phyloP scores from a whole-genome alignment of 179 eudicot genomes.

The Carnegiea gigantea region DNA sequence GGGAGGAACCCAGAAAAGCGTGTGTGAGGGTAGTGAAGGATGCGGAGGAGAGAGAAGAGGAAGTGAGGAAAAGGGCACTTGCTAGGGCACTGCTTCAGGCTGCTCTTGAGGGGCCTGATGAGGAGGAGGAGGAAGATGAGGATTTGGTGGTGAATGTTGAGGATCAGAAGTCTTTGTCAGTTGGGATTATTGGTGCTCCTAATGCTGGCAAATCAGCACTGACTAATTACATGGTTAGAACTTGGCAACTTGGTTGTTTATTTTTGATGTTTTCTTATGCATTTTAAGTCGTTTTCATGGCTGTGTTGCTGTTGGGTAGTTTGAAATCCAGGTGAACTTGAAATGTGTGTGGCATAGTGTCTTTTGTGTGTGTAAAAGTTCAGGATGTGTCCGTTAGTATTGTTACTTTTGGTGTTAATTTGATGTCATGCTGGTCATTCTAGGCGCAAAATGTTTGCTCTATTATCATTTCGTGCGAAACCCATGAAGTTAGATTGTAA shows the following conservation, averaged over 20 bases:
- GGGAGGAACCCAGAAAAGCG: slow-evolving; percentile 30
- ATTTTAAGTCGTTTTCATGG: slow-evolving; percentile 10
- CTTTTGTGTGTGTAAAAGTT: not conserved
- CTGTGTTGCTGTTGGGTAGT: not conserved
- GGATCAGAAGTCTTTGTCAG: slow-evolving; percentile 77
- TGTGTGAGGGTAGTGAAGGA: slow-evolving; percentile 36
- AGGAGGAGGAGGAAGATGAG: slow-evolving; percentile 42
- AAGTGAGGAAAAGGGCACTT: slow-evolving; percentile 47
- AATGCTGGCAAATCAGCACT: slow-evolving; percentile 99
- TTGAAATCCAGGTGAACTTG: not conserved
- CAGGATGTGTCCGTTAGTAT: not conserved
- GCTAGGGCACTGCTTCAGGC: slow-evolving; percentile 73
- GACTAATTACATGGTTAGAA: slow-evolving; percentile 82
- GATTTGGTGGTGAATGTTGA: slow-evolving; percentile 57
- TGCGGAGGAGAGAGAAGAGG: slow-evolving; percentile 31
- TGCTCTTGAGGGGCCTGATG: slow-evolving; percentile 51
- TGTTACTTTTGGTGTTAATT: not conserved
- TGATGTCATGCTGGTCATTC: not conserved
- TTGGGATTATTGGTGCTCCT: slow-evolving; percentile 97
- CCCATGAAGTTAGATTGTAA: not conserved
- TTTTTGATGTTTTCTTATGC: not conserved
- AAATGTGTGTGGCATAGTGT: not conserved
- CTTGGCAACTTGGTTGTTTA: not conserved
- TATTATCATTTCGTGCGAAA: not conserved
- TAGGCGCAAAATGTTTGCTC: not conserved